These are phyloP conservation scores for Tetragonia tetragonoides DNA, from an alignment of 148 eudicot genomes.

Conservation along the genomic window DNA sequence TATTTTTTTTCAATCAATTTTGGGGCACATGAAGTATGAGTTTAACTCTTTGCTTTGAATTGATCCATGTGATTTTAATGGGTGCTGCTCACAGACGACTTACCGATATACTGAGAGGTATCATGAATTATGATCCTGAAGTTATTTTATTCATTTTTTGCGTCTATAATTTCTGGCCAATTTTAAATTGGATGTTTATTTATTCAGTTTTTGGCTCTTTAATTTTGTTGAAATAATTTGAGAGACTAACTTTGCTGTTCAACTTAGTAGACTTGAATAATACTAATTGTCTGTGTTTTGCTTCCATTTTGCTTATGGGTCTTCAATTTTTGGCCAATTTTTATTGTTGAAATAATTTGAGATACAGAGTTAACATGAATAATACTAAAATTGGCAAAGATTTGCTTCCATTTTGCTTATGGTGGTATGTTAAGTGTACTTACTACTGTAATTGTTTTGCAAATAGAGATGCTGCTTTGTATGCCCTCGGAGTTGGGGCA, in stretches of 20 bases:
- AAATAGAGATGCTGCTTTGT: conserved; percentile 78
- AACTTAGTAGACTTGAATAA: too few relatives aligned
- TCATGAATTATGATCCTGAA: background rate
- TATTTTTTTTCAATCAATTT: background rate
- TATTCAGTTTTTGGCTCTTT: background rate
- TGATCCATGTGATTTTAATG: conserved; percentile 4
- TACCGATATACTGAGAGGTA: conserved; percentile 66
- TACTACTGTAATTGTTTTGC: background rate
- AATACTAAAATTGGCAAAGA: too few relatives aligned
- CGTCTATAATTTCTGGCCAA: background rate
- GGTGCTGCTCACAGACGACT: conserved; percentile 38
- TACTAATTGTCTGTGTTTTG: background rate
- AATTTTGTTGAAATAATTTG: background rate
- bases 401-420: background rate
- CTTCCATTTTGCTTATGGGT: background rate
- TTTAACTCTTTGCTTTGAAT: background rate
- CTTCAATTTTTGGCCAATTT: background rate
- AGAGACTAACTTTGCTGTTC: background rate
- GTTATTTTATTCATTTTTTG: background rate
- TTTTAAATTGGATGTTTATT: too few relatives aligned
- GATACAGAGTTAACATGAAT: background rate
- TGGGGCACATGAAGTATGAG: background rate
- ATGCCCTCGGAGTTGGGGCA: conserved; percentile 93
- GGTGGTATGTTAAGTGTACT: background rate
- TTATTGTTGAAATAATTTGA: background rate